These are phyloP conservation scores for Phytophthora idaei DNA, from an alignment of 352 stramenopile species.

Conservation along the genomic window DNA sequence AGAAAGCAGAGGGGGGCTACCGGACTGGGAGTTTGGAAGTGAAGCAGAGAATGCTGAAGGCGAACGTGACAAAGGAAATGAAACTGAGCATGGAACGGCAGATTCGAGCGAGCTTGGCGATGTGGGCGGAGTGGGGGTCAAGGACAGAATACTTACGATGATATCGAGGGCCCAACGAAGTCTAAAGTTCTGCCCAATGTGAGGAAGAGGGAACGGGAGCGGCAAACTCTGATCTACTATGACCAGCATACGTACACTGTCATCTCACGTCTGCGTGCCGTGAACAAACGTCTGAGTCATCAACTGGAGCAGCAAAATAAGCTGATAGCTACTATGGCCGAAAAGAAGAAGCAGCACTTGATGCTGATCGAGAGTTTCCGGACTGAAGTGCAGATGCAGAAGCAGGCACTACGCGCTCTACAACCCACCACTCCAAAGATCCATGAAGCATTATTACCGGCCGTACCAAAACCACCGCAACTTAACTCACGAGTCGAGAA, in stretches of 20 bases:
- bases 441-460: conserved; percentile 14
- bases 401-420: conserved; percentile 50
- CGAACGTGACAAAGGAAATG: not conserved
- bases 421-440: conserved; percentile 13
- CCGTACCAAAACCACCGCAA: conserved; percentile 19
- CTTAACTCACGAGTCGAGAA: conserved; percentile 18
- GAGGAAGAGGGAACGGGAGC: conserved; percentile 16
- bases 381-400: conserved; percentile 49
- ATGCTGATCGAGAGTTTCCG: conserved; percentile 48
- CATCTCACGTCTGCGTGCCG: conserved; percentile 48
- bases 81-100: conserved; percentile 1
- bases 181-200: conserved; percentile 6
- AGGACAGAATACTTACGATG: not conserved
- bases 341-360: conserved; percentile 61
- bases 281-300: conserved; percentile 52
- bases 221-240: conserved; percentile 42
- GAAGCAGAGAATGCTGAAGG: conserved; percentile 5
- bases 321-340: conserved; percentile 43
- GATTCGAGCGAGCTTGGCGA: conserved; percentile 6
- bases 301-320: conserved; percentile 64
- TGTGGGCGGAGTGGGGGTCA: not conserved
- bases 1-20: too few species aligned
- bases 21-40: not conserved
- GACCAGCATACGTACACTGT: conserved; percentile 65
- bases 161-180: not conserved